Conservation (phyloP, 192 early-diverging fungal genomes). For the Backusella parvicylindrica region DNA sequence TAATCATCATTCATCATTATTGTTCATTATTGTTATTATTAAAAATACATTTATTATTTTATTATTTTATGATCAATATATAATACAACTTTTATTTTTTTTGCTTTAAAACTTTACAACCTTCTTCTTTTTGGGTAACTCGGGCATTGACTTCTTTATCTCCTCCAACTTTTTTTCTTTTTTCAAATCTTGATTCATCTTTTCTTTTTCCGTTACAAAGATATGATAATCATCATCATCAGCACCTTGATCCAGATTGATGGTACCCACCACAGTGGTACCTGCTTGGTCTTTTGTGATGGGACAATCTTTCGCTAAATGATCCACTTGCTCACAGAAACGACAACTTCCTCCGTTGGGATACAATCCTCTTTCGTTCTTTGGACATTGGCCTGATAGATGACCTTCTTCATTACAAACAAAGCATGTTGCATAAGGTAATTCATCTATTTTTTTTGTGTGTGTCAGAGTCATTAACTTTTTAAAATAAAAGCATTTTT, state of each 20-base stretch:
- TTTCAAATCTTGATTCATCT: conserved; percentile 19
- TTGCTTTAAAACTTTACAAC: conserved; percentile 14
- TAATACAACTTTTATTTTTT: background rate
- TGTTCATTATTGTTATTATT: no score
- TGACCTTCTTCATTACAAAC: conserved; percentile 86
- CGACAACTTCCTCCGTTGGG: conserved; percentile 89
- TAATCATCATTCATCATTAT: no score
- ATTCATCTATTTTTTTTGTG: conserved; percentile 32
- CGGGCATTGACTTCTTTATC: conserved; percentile 1
- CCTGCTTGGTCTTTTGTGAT: conserved; percentile 59
- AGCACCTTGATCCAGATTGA: conserved; percentile 80
- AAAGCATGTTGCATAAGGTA: conserved; percentile 84
- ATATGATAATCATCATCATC: conserved; percentile 93
- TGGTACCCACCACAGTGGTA: conserved; percentile 62
- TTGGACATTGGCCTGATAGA: conserved; percentile 73
- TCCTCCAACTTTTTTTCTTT: conserved; percentile 18
- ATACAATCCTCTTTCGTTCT: conserved; percentile 88
- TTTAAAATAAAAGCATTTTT: no score
- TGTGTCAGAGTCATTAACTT: no score
- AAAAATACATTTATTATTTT: background rate
- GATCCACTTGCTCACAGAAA: conserved; percentile 85
- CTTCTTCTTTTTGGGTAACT: conserved; percentile 6
- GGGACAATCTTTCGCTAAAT: conserved; percentile 80
- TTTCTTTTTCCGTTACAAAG: conserved; percentile 58
- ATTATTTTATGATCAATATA: background rate